Evolutionary conservation across 2,329 filamentous ascomycete species (phyloP).

Genomic region (Cladobotryum protrusum): DNA sequence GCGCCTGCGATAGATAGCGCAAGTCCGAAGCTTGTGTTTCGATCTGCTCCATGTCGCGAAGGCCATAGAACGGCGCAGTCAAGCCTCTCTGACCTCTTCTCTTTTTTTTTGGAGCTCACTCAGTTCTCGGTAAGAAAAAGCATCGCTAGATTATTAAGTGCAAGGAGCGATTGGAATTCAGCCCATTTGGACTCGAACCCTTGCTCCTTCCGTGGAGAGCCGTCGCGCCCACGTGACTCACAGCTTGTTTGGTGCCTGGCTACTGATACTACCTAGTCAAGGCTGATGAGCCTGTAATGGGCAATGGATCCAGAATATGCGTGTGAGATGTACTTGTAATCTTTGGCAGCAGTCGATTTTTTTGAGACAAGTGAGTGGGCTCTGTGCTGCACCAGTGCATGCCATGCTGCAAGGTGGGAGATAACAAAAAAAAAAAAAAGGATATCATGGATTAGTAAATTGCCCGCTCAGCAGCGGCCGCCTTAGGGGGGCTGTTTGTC

Average conservation of each 20-base stretch:
- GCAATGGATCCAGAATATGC: no score
- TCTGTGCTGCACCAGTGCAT: no score
- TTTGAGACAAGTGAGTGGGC: no score
- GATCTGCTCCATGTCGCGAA: constrained; percentile 44
- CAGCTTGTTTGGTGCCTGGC: background rate
- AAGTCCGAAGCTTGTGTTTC: constrained; percentile 49
- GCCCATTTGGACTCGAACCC: background rate
- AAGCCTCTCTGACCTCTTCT: no score
- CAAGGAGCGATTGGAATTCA: background rate
- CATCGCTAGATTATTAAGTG: background rate
- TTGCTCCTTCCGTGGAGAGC: background rate
- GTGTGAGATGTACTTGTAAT: no score
- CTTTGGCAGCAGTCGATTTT: no score
- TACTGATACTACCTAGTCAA: background rate
- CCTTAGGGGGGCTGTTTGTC: no score
- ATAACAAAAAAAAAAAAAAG: no score
- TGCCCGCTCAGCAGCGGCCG: no score
- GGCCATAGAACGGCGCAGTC: background rate
- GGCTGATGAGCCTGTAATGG: no score
- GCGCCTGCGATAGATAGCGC: constrained; percentile 42
- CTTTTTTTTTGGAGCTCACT: background rate
- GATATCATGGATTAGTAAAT: no score
- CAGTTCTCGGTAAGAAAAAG: background rate
- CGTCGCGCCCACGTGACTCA: constrained; percentile 8
- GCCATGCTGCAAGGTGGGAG: no score